phyloP scores from a whole-genome alignment of 1,284 basidiomycete genomes.

The Chalciporus sp. region DNA sequence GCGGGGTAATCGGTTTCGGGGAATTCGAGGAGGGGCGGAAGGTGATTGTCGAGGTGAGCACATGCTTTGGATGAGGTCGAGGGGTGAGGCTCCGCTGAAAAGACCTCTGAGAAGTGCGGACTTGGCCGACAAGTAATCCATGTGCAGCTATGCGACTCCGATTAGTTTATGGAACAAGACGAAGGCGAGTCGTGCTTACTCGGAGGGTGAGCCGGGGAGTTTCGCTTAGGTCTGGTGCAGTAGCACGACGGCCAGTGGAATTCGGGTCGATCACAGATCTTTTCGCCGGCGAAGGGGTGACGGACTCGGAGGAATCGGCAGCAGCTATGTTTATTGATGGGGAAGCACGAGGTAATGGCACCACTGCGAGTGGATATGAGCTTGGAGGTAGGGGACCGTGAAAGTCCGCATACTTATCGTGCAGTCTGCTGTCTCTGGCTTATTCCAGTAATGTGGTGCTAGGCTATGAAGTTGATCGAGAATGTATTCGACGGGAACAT shows the following conservation, averaged over 20 bases:
- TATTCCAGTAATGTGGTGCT: constrained; percentile 69
- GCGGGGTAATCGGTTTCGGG: constrained; percentile 59
- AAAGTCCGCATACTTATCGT: constrained; percentile 56
- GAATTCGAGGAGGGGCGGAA: constrained; percentile 40
- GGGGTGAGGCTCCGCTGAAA: constrained; percentile 62
- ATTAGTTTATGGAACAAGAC: neutral
- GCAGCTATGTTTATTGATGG: constrained; percentile 22
- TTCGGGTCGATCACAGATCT: constrained; percentile 33
- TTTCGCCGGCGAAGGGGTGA: constrained; percentile 26
- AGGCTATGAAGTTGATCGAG: constrained; percentile 66
- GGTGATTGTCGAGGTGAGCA: constrained; percentile 26
- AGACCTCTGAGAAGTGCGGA: constrained; percentile 68
- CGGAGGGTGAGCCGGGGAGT: constrained; percentile 61
- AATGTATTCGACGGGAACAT: constrained; percentile 70
- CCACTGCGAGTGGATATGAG: constrained; percentile 38
- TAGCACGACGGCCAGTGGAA: constrained; percentile 49
- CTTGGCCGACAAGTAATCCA: constrained; percentile 73
- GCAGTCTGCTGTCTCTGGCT: constrained; percentile 71
- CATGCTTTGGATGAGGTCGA: constrained; percentile 51
- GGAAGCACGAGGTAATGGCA: constrained; percentile 49
- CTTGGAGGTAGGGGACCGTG: neutral
- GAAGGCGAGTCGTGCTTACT: constrained; percentile 41
- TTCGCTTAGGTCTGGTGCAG: constrained; percentile 50
- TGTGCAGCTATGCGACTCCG: constrained; percentile 55
- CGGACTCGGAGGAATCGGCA: constrained; percentile 32